phyloP scores from a whole-genome alignment of 2,329 filamentous ascomycete genomes.

The Epichloe elymi region DNA sequence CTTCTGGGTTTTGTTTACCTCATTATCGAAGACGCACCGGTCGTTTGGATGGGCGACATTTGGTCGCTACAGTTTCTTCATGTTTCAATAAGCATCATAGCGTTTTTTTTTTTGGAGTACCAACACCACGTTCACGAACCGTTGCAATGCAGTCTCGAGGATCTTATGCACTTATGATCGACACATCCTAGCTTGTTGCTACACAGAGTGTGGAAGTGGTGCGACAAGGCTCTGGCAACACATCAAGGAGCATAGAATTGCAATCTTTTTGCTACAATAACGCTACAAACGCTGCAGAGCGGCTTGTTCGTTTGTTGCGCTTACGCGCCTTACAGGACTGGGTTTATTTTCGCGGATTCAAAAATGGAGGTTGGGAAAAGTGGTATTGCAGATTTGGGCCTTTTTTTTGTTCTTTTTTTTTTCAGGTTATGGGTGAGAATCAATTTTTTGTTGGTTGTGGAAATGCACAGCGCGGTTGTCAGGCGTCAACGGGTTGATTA shows the following conservation, averaged over 20 bases:
- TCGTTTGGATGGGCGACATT: neutral
- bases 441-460: neutral
- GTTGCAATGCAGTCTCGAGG: neutral
- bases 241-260: neutral
- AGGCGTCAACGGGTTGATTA: conserved; percentile 1
- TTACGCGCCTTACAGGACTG: neutral
- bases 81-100: neutral
- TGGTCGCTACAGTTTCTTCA: neutral
- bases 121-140: neutral
- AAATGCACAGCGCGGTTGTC: neutral
- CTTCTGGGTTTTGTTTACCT: neutral
- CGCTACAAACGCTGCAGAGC: neutral
- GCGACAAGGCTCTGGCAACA: neutral
- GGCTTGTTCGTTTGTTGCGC: neutral
- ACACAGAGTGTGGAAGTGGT: neutral
- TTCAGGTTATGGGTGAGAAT: neutral
- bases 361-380: neutral
- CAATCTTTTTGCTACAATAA: neutral
- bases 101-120: neutral
- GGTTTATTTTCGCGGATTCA: neutral
- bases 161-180: neutral
- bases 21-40: neutral
- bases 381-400: neutral
- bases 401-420: neutral
- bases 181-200: neutral